A percentile compares a stretch with the other conserved stretches of the same genome.
Conservation (phyloP, 108 stramenopile species). For the Nannochloropsis granulata region DNA sequence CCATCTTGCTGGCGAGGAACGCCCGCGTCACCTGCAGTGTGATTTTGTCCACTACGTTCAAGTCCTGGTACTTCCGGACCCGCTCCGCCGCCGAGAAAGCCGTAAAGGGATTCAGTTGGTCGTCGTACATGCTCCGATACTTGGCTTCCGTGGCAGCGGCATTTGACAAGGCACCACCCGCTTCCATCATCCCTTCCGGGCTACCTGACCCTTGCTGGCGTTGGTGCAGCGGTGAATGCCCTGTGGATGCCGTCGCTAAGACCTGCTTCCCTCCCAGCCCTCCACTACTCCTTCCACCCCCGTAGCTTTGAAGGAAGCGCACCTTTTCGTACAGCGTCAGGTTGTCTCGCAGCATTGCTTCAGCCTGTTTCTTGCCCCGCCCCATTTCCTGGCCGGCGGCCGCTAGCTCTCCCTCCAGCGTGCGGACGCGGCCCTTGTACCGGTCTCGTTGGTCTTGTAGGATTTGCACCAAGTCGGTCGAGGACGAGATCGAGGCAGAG, state of each 20-base stretch:
- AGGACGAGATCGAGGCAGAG: neutral
- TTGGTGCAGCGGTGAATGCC: neutral
- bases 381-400: neutral
- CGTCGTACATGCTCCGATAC: constrained; percentile 30
- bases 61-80: constrained; percentile 32
- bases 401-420: constrained; percentile 3
- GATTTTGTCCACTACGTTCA: constrained; percentile 33
- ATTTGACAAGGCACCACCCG: neutral
- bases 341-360: constrained; percentile 30
- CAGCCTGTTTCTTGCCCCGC: neutral
- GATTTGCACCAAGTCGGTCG: neutral
- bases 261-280: neutral
- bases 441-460: constrained; percentile 29
- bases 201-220: neutral
- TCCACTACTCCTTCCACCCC: neutral
- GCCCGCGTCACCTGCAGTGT: constrained; percentile 28
- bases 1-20: constrained; percentile 29
- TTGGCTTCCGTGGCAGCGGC: neutral
- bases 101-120: constrained; percentile 28
- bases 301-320: constrained; percentile 29
- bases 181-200: neutral
- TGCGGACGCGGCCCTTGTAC: constrained; percentile 11
- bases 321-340: constrained; percentile 33
- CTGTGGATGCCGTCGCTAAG: neutral
- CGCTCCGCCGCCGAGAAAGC: constrained; percentile 25